Evolutionary conservation across 2,329 filamentous ascomycete genomes (phyloP).

Genomic region (Pseudogymnoascus sp.): DNA sequence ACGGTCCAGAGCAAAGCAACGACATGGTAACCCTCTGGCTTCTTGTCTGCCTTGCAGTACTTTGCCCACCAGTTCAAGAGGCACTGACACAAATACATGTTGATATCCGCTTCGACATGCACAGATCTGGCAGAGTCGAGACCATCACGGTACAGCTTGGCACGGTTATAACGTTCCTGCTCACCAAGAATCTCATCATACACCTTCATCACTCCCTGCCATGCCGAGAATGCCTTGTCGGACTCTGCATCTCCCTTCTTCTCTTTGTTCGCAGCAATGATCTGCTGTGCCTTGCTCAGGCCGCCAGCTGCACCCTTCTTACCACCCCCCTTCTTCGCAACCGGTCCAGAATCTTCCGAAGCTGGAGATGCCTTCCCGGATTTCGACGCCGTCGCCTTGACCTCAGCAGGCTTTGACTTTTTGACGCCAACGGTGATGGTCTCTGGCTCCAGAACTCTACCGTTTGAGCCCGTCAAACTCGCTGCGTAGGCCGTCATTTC

Average conservation of each 20-base stretch:
- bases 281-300: conserved; percentile 29
- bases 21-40: conserved; percentile 31
- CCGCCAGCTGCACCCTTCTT: conserved; percentile 32
- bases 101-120: conserved; percentile 27
- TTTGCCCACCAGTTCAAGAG: conserved; percentile 40
- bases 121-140: conserved; percentile 22
- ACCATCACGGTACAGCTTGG: conserved; percentile 23
- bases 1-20: conserved; percentile 39
- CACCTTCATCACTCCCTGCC: conserved; percentile 24
- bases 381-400: conserved; percentile 19
- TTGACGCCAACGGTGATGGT: conserved; percentile 44
- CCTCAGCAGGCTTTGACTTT: conserved; percentile 21
- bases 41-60: conserved; percentile 28
- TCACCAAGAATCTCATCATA: conserved; percentile 21
- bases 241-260: conserved; percentile 24
- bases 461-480: conserved; percentile 56
- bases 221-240: conserved; percentile 26
- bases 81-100: conserved; percentile 40
- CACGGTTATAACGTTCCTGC: conserved; percentile 25
- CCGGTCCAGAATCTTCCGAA: conserved; percentile 12
- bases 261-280: conserved; percentile 25
- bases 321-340: conserved; percentile 25
- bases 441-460: conserved; percentile 55
- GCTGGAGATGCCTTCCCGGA: conserved; percentile 16
- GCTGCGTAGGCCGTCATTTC: conserved; percentile 62